Evolutionary conservation across 129 eudicot genomes (phyloP).

Genomic region (Dittrichia graveolens): DNA sequence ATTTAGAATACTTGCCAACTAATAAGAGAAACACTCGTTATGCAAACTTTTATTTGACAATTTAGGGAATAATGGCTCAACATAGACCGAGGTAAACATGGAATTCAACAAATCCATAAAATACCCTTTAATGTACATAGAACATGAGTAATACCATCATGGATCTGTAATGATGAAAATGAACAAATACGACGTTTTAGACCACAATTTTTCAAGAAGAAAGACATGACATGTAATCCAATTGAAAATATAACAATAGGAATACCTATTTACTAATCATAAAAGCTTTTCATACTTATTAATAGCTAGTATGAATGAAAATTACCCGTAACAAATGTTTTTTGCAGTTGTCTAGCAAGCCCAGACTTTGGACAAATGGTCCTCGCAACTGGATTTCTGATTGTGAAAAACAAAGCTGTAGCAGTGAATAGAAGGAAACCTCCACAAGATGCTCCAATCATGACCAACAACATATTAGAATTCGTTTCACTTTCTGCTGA

Average conservation of each 20-base stretch:
- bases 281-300: background rate
- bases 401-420: conserved; percentile 34
- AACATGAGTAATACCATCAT: too few species aligned
- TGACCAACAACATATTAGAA: conserved; percentile 37
- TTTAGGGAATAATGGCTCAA: too few species aligned
- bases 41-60: too few species aligned
- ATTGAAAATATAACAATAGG: background rate
- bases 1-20: too few species aligned
- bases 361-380: conserved; percentile 60
- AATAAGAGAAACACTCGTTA: too few species aligned
- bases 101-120: too few species aligned
- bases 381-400: conserved; percentile 45
- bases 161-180: too few species aligned
- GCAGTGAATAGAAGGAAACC: conserved; percentile 39
- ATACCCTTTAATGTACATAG: too few species aligned
- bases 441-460: conserved; percentile 49
- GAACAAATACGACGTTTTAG: too few species aligned
- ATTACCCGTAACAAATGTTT: conserved; percentile 78
- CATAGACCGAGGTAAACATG: too few species aligned
- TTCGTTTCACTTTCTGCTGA: conserved; percentile 22
- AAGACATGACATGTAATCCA: too few species aligned
- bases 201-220: too few species aligned
- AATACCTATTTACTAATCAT: background rate
- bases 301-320: background rate
- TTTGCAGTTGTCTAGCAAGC: conserved; percentile 74